Percentiles rank a stretch among this genome's conserved stretches.
Conservation (phyloP, 441 rosid species). For the Dalechampia spathulata region DNA sequence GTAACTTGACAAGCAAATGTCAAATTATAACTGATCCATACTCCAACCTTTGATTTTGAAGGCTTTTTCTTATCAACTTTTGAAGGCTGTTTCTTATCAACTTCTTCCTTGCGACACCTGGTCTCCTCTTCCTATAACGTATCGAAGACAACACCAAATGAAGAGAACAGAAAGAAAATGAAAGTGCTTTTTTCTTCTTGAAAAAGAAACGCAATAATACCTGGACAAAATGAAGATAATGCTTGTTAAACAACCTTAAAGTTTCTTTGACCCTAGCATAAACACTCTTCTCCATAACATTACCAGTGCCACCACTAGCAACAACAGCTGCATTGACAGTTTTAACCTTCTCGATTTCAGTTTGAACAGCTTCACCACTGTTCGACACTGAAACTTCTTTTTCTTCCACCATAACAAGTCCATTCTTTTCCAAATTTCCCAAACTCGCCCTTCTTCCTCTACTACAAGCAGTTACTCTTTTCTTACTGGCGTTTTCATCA, state of each 20-base stretch:
- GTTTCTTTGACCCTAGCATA: slow-evolving; percentile 57
- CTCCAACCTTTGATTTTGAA: slow-evolving; percentile 31
- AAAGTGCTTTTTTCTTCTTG: too few relatives aligned
- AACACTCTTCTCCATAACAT: slow-evolving; percentile 32
- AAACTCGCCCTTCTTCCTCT: slow-evolving; percentile 1
- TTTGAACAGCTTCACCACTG: too few relatives aligned
- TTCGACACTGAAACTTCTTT: not conserved
- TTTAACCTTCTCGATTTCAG: too few relatives aligned
- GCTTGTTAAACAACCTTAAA: slow-evolving; percentile 65
- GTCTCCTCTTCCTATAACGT: slow-evolving; percentile 47
- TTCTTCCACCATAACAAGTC: not conserved
- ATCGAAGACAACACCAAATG: not conserved
- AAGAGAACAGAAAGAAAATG: too few relatives aligned
- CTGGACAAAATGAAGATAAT: slow-evolving; percentile 77
- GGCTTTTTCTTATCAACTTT: too few relatives aligned
- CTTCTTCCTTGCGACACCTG: slow-evolving; percentile 32
- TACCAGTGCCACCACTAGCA: not conserved
- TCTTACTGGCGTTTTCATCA: slow-evolving; percentile 9
- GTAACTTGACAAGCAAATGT: too few relatives aligned
- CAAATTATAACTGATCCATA: not conserved
- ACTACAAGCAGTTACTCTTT: slow-evolving; percentile 2
- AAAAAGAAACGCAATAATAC: too few relatives aligned
- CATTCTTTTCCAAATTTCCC: not conserved
- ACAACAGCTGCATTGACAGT: not conserved
- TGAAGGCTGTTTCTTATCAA: slow-evolving; percentile 15